Conservation (phyloP, 2,329 filamentous ascomycete genomes). For the Fusarium hostae region DNA sequence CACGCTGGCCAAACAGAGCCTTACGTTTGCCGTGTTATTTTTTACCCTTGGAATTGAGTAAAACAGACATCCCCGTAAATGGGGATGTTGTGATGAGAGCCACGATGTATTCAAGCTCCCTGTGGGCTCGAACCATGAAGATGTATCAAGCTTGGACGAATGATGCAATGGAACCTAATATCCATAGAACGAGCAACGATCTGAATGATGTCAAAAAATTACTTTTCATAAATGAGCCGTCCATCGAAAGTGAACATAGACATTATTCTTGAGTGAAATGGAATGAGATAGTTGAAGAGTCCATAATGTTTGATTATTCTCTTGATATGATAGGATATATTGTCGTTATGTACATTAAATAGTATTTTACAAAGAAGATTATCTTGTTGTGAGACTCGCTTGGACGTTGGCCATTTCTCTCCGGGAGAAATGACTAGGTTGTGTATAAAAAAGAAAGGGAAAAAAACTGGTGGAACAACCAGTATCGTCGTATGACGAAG, state of each 20-base stretch:
- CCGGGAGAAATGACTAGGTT: constrained; percentile 16
- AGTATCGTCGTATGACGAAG: constrained; percentile 36
- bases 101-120: constrained; percentile 28
- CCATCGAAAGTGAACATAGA: neutral
- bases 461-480: constrained; percentile 23
- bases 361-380: constrained; percentile 38
- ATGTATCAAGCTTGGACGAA: constrained; percentile 20
- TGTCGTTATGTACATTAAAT: constrained; percentile 28
- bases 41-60: constrained; percentile 28
- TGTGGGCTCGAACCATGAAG: constrained; percentile 7
- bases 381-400: constrained; percentile 19
- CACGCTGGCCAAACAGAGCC: constrained; percentile 44
- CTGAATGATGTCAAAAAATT: constrained; percentile 29
- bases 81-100: constrained; percentile 29
- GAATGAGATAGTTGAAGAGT: neutral
- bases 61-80: constrained; percentile 1
- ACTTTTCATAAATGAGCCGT: neutral
- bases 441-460: neutral
- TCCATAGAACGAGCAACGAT: constrained; percentile 46
- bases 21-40: constrained; percentile 37
- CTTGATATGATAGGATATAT: neutral
- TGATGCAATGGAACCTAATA: constrained; percentile 33
- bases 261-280: neutral
- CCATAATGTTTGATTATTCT: constrained; percentile 1
- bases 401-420: constrained; percentile 8